Evolutionary conservation across 495 filamentous ascomycete genomes (phyloP), one percentile per base, ranked within the genome.

Genomic region (Neurospora sp.): DNA sequence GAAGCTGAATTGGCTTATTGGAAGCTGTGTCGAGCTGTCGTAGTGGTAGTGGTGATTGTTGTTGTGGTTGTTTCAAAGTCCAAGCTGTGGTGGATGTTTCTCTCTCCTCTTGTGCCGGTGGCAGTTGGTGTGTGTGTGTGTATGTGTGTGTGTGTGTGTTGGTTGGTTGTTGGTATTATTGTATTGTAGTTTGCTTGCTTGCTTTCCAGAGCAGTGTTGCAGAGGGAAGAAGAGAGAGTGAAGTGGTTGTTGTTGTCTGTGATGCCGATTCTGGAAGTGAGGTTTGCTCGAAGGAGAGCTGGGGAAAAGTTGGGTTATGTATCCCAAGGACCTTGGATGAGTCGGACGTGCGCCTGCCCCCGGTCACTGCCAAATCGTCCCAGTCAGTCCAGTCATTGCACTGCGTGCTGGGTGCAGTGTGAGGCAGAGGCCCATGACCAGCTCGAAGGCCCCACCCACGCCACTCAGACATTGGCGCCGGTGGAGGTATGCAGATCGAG

Each of bases 381-480:
- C 53, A 61, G 53, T 61, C 53, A 61, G 53, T 61, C 53, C 27
- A 71, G 70, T 53, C 53, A 53, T 76, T 74, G 75, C 35, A 7
- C 5, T 37, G 35, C 75, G 73, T 48, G 77, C 70, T 70, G 59
- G 61, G 3, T 31, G 31, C 31, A 35, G 74, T 73, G 44, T 18
- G 74, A 78, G 74, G 74, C 73, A 77, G 75, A 75, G 71, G 74
- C 79, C 78, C 77, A 80, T 81, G 79, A 81, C 79, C 79, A 81
- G 53, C 53, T 61, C 77, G 74, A 79, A 77, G 76, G 79, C 22
- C 53, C 53, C 53, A 76, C 78, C 78, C 78, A 75, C 72, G 71
- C 74, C 70, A 74, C 78, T 77, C 72, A 80, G 78, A 79, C 78
- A 81, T 71, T 72, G 73, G 73, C 73, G 74, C 75, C 75, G 71